phyloP scores from a whole-genome alignment of 2,329 filamentous ascomycete genomes.

The Samsoniella hepiali region DNA sequence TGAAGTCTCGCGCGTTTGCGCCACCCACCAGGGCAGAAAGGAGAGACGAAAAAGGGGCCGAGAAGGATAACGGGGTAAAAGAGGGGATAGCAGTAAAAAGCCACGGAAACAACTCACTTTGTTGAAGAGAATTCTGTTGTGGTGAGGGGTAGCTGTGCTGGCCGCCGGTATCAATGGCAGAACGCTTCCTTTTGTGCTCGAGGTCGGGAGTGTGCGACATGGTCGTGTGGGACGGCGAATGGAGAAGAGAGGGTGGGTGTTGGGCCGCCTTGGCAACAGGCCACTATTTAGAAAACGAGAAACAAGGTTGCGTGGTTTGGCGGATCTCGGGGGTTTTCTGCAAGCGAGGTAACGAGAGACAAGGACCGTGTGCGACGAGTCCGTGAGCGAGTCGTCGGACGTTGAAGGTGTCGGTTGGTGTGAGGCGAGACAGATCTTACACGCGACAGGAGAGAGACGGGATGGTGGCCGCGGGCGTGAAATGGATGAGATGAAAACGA shows the following conservation, averaged over 20 bases:
- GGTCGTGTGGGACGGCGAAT: background rate
- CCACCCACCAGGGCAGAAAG: background rate
- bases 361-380: background rate
- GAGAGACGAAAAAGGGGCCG: constrained; percentile 5
- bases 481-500: background rate
- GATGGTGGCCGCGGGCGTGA: background rate
- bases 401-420: background rate
- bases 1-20: constrained; percentile 6
- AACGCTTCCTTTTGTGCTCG: constrained; percentile 20
- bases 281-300: background rate
- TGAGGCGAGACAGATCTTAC: background rate
- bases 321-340: constrained; percentile 5
- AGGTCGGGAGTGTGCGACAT: constrained; percentile 20
- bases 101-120: background rate
- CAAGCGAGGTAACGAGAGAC: constrained; percentile 6
- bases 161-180: constrained; percentile 5
- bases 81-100: background rate
- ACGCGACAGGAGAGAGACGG: background rate
- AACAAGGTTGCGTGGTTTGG: background rate
- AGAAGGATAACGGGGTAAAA: background rate
- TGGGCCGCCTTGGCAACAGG: background rate
- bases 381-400: background rate
- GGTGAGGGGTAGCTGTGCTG: constrained; percentile 9
- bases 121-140: constrained; percentile 3
- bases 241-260: background rate